Conservation (phyloP, 1,284 basidiomycete genomes). For the Veloboletus limbatus region DNA sequence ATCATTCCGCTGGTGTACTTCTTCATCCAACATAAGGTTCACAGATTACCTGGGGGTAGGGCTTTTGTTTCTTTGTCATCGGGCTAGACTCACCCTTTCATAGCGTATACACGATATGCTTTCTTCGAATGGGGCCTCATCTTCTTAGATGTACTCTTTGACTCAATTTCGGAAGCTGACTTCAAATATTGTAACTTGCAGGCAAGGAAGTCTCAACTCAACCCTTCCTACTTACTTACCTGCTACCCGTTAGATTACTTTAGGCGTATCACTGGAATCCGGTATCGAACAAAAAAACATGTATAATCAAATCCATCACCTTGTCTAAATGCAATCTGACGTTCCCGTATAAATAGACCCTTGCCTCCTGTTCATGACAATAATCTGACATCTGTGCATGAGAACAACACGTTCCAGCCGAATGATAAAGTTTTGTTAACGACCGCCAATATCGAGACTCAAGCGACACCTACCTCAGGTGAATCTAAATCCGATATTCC, state of each 20-base stretch:
- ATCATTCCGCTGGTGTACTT: constrained; percentile 79
- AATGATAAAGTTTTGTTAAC: constrained; percentile 2
- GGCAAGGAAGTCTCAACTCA: constrained; percentile 33
- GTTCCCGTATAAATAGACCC: constrained; percentile 22
- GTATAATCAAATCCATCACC: constrained; percentile 28
- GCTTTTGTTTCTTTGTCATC: constrained; percentile 11
- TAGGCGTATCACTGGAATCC: constrained; percentile 30
- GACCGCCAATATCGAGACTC: not conserved
- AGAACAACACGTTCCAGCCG: not conserved
- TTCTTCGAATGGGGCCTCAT: constrained; percentile 90
- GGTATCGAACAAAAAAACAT: constrained; percentile 21
- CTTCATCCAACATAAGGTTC: constrained; percentile 81
- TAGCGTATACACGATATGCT: constrained; percentile 83
- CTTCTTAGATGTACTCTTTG: constrained; percentile 75
- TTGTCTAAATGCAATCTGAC: constrained; percentile 26
- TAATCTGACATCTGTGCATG: constrained; percentile 6
- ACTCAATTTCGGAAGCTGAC: constrained; percentile 65
- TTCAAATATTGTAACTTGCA: constrained; percentile 54
- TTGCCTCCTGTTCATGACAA: constrained; percentile 5
- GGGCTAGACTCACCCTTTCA: constrained; percentile 1
- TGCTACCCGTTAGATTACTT: constrained; percentile 22
- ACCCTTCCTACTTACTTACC: constrained; percentile 5
- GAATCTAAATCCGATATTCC: not conserved
- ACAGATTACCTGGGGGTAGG: constrained; percentile 74
- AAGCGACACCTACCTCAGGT: not conserved